Evolutionary conservation across 768 basidiomycete genomes (phyloP), one percentile per base, ranked within the genome.

Genomic region (Tylopilus sp.): DNA sequence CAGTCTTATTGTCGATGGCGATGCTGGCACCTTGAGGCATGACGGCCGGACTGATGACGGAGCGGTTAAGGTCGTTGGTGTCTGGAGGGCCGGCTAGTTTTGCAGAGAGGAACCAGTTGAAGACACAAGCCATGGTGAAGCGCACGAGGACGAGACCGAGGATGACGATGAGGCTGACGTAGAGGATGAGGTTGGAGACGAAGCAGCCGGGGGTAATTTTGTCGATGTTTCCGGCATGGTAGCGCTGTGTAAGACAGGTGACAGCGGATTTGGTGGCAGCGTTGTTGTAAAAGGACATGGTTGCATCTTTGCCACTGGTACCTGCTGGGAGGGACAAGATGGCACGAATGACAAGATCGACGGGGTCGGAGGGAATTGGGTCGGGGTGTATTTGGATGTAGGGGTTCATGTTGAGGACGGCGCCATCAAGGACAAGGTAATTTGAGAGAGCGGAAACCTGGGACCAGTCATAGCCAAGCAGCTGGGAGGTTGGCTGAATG

Each of bases 161-260:
- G 64, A 99, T 94, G 72, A 98, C 84, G 68, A 92, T 81, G 51
- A 99, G 79, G 50, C 92, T 91, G 23, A 85, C 73, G 67, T 97
- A 99, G 46, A 98, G 85, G 67, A 98, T 83, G 23, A 98, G 75
- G 41, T 82, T 79, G 28, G 93, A 87, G 35, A 93, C 83, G 70
- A 98, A 95, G 71, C 97, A 99, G 8, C 95, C 95, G 6, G 97
- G 92, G 0, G 94, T 86, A 64, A 97, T 77, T 72, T 98, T 97
- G 75, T 98, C 97, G 56, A 99, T 98, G 66, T 89, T 88, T 20
- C 97, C 97, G 0, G 94, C 95, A 45, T 81, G 81, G 69, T 97
- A 99, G 12, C 97, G 83, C 61, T 91, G 73, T 47, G 78, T 76
- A 47, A 99, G 76, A 69, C 97, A 99, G 10, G 82, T 79, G 3